Evolutionary conservation across 352 stramenopile species (phyloP).

Genomic region (Pythium angustatum): DNA sequence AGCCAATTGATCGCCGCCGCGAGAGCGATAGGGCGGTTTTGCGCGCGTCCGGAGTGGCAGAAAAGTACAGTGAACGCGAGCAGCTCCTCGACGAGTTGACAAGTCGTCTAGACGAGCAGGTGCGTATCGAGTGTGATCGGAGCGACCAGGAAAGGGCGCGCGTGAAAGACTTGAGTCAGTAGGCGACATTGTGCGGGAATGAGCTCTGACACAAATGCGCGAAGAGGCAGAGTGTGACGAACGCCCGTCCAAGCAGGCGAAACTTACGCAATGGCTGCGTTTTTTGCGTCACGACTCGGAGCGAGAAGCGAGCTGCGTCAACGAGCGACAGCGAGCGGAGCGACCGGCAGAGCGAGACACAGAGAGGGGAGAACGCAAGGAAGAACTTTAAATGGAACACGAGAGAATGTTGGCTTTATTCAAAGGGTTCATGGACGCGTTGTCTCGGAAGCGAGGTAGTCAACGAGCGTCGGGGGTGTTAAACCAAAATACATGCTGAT

Average conservation of each 20-base stretch:
- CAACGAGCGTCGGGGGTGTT: conserved; percentile 5
- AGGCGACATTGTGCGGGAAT: neutral
- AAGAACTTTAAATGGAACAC: conserved; percentile 4
- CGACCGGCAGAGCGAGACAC: neutral
- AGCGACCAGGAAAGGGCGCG: neutral
- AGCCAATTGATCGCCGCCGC: neutral
- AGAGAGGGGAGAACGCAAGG: neutral
- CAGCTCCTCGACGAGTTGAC: neutral
- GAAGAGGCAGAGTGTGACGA: neutral
- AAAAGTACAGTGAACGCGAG: neutral
- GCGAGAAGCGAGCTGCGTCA: neutral
- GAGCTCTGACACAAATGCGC: neutral
- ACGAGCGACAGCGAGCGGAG: conserved; percentile 3
- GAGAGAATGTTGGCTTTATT: conserved; percentile 11
- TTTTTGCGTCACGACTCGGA: neutral
- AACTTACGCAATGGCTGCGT: neutral
- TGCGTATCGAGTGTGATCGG: neutral
- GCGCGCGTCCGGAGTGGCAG: neutral
- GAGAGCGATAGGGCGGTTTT: neutral
- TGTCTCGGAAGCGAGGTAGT: conserved; percentile 15
- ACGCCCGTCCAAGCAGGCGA: neutral
- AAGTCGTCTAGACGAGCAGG: neutral
- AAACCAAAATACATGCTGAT: conserved; percentile 24
- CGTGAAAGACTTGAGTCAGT: conserved; percentile 1
- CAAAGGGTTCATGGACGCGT: neutral